Evolutionary conservation across 306 rosid genomes (phyloP), one percentile per base, ranked within the genome.

Genomic region (Citrullus colocynthis): DNA sequence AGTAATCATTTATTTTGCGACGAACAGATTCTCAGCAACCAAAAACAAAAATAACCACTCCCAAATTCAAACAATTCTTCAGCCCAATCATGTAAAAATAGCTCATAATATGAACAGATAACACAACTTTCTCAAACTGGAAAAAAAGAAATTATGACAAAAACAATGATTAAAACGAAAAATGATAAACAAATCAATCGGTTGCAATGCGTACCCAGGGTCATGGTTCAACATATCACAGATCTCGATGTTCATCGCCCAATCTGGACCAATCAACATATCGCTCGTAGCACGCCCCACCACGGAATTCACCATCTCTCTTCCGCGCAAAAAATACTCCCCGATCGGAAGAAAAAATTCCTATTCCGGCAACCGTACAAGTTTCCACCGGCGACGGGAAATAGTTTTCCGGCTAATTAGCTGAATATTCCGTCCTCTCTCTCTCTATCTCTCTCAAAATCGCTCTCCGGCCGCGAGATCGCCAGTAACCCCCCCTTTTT

Each of bases 211-310:
- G 32, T 87, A 96, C 98, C 89, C 93, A 75, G 93, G 97, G 74
- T 91, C 97, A 14, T 89, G 93, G 76, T 91, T 96, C 82, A 93
- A 91, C 77, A 89, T 83, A 82, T 96, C 98, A 81, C 99, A 96
- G 91, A 96, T 96, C 92, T 96, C 99, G 79, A 96, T 80, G 85
- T 96, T 96, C 98, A 88, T 88, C 63, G 98, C 98, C 99, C 99
- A 96, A 82, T 96, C 99, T 81, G 99, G 99, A 75, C 99, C 99
- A 75, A 96, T 85, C 70, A 96, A 96, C 96, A 88, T 82, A 86
- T 89, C 96, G 88, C 89, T 93, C 65, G 98, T 90, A 81, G 98
- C 99, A 80, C 98, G 93, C 63, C 89, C 99, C 79, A 93, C 99
- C 89, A 91, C 83, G n/a, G 93, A 79, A 81, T 88, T 89, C 91